These are phyloP conservation scores for Mycena olivaceomarginata DNA, from an alignment of 768 basidiomycete genomes.

Conservation along the genomic window DNA sequence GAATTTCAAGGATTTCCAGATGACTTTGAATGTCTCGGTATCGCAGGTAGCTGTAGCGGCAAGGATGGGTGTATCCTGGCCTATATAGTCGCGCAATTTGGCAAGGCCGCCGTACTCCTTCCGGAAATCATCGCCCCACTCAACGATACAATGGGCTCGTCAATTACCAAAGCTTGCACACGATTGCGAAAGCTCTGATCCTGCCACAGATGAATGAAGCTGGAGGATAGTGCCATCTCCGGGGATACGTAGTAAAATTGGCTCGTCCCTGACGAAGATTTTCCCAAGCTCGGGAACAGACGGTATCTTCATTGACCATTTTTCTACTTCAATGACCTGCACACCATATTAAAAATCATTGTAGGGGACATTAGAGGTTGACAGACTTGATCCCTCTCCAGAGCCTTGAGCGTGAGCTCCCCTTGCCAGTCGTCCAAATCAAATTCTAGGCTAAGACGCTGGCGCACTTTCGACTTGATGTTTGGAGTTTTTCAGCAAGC, in stretches of 20 bases:
- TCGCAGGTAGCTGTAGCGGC: no score
- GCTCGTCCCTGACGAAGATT: no score
- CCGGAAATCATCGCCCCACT: constrained; percentile 7
- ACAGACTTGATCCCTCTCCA: constrained; percentile 43
- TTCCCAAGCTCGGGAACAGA: neutral
- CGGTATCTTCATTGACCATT: constrained; percentile 42
- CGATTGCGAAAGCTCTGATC: constrained; percentile 2
- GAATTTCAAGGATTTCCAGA: no score
- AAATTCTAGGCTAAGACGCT: constrained; percentile 1
- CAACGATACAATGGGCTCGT: constrained; percentile 14
- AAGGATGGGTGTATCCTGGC: no score
- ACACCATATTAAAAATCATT: neutral
- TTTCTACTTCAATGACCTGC: constrained; percentile 33
- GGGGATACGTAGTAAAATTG: no score
- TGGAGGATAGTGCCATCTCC: constrained; percentile 5
- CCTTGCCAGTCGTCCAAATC: no score
- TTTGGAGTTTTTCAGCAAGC: constrained; percentile 10
- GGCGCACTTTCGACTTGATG: neutral
- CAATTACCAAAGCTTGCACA: constrained; percentile 9
- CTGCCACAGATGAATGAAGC: constrained; percentile 24
- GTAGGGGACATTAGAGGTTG: neutral
- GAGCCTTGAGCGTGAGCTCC: constrained; percentile 44
- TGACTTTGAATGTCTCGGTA: no score
- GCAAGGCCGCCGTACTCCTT: constrained; percentile 15
- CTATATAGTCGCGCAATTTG: no score